Evolutionary conservation across 2,329 filamentous ascomycete genomes (phyloP), one percentile per base, ranked within the genome.

Genomic region (Didymella keratinophila): DNA sequence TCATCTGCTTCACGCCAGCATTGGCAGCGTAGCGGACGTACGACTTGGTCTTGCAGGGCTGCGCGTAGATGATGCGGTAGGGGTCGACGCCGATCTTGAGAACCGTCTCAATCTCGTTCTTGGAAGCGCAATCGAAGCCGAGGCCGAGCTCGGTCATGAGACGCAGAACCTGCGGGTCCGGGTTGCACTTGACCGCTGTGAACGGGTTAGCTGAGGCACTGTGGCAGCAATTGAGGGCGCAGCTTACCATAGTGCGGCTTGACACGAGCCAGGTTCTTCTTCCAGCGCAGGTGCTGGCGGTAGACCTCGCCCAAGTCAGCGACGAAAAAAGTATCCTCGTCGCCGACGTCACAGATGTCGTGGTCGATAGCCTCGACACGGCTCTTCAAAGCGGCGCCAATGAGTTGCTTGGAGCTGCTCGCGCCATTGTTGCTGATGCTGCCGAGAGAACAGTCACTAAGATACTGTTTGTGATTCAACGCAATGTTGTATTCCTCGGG

Each of bases 31-130:
- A 96, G 74, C 93, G 92, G 63, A 99, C 85, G 78, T 97, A 98
- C 46, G 94, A 97, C 82, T 95, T 96, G 72, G 95, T 99, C 88
- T 99, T 99, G 90, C 95, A 98, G 55, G 95, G 95, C 82, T 99
- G 95, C 48, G 95, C 95, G 76, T 98, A 99, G 81, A 99, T 97
- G 83, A 99, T 96, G 78, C 94, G 93, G 66, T 88, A 87, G 12
- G 95, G 91, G 74, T 91, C 89, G 67, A 96, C 85, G 69, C 93
- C 93, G 77, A 93, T 86, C 72, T 85, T 84, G 52, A 98, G 84
- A 62, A 97, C 90, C 78, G 93, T 88, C 78, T 99, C 93, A 70
- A 99, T 97, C 82, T 99, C 95, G 66, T 89, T 85, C 86, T 98
- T 98, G 79, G 94, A 98, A 64, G 95, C 95, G 80, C 95, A 99